phyloP scores from a whole-genome alignment of 192 early-diverging fungal species.

The Coemansia sp. region DNA sequence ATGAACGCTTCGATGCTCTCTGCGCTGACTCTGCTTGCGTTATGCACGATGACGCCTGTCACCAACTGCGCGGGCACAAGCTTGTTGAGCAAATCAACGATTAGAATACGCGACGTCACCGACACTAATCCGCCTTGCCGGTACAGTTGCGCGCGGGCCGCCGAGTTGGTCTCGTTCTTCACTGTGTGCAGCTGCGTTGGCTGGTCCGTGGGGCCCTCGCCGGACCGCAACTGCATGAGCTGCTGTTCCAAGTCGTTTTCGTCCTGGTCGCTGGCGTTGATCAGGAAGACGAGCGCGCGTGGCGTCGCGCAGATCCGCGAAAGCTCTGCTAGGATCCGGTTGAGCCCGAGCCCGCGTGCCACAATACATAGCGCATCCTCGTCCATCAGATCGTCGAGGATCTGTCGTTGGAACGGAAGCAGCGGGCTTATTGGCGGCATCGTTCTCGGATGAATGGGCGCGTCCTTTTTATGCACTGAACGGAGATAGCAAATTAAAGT shows the following conservation, averaged over 20 bases:
- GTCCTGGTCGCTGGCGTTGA: constrained; percentile 71
- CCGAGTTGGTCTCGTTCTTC: constrained; percentile 43
- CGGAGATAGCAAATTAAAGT: too few relatives aligned
- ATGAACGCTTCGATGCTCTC: constrained; percentile 91
- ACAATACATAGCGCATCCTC: constrained; percentile 83
- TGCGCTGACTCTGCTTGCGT: constrained; percentile 80
- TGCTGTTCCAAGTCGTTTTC: constrained; percentile 59
- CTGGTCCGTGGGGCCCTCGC: constrained; percentile 25
- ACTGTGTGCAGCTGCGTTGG: constrained; percentile 15
- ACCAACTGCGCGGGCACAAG: constrained; percentile 74
- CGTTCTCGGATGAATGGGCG: background rate
- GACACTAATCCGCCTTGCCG: constrained; percentile 80
- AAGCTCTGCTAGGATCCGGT: constrained; percentile 70
- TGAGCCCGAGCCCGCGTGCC: constrained; percentile 77
- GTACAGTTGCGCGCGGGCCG: constrained; percentile 63
- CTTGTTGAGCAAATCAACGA: constrained; percentile 86
- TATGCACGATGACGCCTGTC: constrained; percentile 82
- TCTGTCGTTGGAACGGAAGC: constrained; percentile 68
- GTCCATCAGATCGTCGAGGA: constrained; percentile 66
- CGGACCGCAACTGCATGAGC: constrained; percentile 51
- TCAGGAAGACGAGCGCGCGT: constrained; percentile 74
- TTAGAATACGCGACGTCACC: constrained; percentile 84
- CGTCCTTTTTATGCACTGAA: too few relatives aligned
- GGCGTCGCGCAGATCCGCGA: constrained; percentile 69
- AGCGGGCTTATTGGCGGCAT: constrained; percentile 24